phyloP scores from a whole-genome alignment of 192 early-diverging fungal species.

The Gorgonomyces haynaldii region DNA sequence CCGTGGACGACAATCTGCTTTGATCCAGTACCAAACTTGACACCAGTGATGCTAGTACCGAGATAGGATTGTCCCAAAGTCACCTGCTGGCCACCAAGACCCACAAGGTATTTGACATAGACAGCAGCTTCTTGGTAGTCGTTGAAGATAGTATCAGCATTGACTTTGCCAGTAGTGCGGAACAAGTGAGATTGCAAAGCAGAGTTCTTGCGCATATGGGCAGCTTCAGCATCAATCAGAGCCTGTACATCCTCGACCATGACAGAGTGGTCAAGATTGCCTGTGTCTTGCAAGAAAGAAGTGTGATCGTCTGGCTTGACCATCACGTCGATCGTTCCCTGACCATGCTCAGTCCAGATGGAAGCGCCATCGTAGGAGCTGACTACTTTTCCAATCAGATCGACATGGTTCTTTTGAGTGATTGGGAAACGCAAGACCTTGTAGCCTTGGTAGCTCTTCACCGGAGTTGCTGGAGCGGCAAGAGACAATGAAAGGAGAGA shows the following conservation, averaged over 20 bases:
- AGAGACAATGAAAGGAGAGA: not conserved
- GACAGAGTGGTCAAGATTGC: slow-evolving; percentile 13
- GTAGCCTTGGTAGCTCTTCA: slow-evolving; percentile 15
- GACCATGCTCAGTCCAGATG: not conserved
- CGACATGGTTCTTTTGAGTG: slow-evolving; percentile 12
- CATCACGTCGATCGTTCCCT: slow-evolving; percentile 19
- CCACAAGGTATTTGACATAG: slow-evolving; percentile 10
- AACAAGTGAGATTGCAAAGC: not conserved
- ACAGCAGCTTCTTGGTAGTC: slow-evolving; percentile 23
- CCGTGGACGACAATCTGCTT: slow-evolving; percentile 24
- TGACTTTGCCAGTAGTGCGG: not conserved
- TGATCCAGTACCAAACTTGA: slow-evolving; percentile 19
- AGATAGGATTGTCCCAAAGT: slow-evolving; percentile 20
- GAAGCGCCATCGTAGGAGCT: slow-evolving; percentile 1
- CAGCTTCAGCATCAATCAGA: slow-evolving; percentile 29
- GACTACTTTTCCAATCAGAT: not conserved
- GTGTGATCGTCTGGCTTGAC: slow-evolving; percentile 10
- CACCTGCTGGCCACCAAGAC: slow-evolving; percentile 8
- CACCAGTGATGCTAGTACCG: slow-evolving; percentile 12
- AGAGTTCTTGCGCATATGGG: slow-evolving; percentile 12
- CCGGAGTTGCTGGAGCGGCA: slow-evolving; percentile 1
- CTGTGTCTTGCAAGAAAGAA: not conserved
- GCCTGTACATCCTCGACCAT: slow-evolving; percentile 31
- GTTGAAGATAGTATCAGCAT: slow-evolving; percentile 12
- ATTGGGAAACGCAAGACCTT: slow-evolving; percentile 28